Base-by-base conservation (phyloP, 345 rosid genomes). In the Turritis glabra region DNA sequence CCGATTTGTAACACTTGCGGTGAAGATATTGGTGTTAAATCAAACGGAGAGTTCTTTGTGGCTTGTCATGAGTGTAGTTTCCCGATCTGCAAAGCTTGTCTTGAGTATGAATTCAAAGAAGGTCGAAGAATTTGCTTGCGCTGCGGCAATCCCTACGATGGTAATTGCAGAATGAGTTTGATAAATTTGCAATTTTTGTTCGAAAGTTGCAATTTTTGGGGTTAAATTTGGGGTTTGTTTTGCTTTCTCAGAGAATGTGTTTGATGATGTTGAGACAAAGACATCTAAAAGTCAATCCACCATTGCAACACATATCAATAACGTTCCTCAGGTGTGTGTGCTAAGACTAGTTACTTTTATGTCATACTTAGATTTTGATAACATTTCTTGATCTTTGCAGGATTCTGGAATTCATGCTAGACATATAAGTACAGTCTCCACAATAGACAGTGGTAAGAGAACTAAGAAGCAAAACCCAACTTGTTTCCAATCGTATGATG, bases 11-110 rank as follows among this genome's bases (percentile, higher is more conserved):
- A 82, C 79, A 87, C 90, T 69, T 95, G 99, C 40, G 96, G 99
- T 19, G 93, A 88, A 75, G 83, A 81, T 22, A 87, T 95, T 12
- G 96, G 95, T 59, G 3, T 82, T 3, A 81, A 75, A 72, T 72
- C 86, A 7, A 87, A 87, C 58, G 93, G 99, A 1, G 96, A 86
- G 65, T 32, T 76, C 47, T 92, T 90, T 64, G 87, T 90, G 25
- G 93, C 89, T 77, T 95, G 97, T 74, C 90, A 85, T 53, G 96
- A 92, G 67, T 92, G 99, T 73, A 85, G 77, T 41, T 92, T 87
- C 83, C 93, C 96, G n/a, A 80, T 92, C 80, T 92, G 99, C 85
- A 90, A 84, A 84, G 82, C 89, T 46, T 95, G 99, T 64, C 82
- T 92, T 41, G 92, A 91, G 57, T 87, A 85, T 64, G 97, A 95